These are phyloP conservation scores for Russula compacta DNA, from an alignment of 768 basidiomycete genomes.

Conservation along the genomic window DNA sequence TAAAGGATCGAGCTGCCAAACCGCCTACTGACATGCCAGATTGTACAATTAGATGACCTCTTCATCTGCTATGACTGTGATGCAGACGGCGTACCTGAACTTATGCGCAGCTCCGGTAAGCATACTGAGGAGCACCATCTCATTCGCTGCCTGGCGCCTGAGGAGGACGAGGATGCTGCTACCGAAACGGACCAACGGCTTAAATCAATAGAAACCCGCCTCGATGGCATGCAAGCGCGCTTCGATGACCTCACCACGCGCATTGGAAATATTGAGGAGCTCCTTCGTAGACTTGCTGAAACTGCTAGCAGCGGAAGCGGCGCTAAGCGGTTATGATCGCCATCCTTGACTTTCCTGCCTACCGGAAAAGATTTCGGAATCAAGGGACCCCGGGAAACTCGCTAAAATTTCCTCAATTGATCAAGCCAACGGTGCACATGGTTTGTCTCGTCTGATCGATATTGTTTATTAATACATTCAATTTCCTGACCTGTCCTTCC, in stretches of 20 bases:
- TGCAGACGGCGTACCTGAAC: neutral
- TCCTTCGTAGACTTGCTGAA: neutral
- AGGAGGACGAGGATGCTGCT: neutral
- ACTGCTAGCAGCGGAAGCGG: neutral
- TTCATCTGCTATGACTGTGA: slow-evolving; percentile 20
- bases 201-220: slow-evolving; percentile 1
- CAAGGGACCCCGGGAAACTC: too few relatives aligned
- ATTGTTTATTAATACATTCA: too few relatives aligned
- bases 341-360: neutral
- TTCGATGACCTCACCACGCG: neutral
- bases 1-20: too few relatives aligned
- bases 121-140: slow-evolving; percentile 6
- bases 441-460: too few relatives aligned
- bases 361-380: too few relatives aligned
- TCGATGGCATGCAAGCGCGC: neutral
- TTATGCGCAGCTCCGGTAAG: neutral
- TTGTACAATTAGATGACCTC: neutral
- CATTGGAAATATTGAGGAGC: neutral
- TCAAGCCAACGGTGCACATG: too few relatives aligned
- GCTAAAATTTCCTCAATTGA: too few relatives aligned
- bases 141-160: slow-evolving; percentile 6
- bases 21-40: neutral
- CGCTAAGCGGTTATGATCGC: neutral
- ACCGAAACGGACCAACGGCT: neutral
- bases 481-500: too few relatives aligned